Conservation (phyloP, 1,139 yeast genomes). For the Hyphopichia burtonii region DNA sequence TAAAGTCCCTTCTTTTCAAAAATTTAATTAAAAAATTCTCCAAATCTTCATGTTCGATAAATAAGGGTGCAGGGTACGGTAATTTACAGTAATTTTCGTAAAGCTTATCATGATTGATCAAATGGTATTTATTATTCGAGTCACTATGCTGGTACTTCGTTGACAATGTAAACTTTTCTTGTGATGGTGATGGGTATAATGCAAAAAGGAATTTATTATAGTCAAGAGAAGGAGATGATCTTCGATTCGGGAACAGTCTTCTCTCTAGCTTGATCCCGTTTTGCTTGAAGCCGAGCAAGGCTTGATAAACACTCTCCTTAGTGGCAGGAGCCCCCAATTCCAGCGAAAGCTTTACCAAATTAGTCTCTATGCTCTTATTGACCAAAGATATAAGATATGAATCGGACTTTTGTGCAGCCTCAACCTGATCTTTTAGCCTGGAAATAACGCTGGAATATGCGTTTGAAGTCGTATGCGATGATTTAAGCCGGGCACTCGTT, state of each 20-base stretch:
- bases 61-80: constrained; percentile 34
- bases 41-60: constrained; percentile 33
- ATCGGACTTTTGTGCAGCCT: neutral
- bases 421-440: neutral
- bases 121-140: constrained; percentile 11
- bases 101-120: constrained; percentile 25
- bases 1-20: constrained; percentile 19
- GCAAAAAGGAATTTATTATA: constrained; percentile 24
- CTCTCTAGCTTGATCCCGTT: neutral
- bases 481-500: constrained; percentile 1
- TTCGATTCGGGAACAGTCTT: constrained; percentile 3
- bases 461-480: neutral
- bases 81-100: constrained; percentile 33
- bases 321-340: neutral
- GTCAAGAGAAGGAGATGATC: constrained; percentile 8
- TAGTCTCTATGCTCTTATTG: neutral
- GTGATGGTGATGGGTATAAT: constrained; percentile 29
- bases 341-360: neutral
- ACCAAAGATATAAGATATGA: neutral
- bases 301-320: neutral
- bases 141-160: constrained; percentile 5
- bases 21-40: constrained; percentile 35
- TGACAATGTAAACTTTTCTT: constrained; percentile 1
- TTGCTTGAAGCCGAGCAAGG: neutral
- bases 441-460: neutral